Evolutionary conservation across 2,329 filamentous ascomycete genomes (phyloP).

Genomic region (Ophiocordyceps australis): DNA sequence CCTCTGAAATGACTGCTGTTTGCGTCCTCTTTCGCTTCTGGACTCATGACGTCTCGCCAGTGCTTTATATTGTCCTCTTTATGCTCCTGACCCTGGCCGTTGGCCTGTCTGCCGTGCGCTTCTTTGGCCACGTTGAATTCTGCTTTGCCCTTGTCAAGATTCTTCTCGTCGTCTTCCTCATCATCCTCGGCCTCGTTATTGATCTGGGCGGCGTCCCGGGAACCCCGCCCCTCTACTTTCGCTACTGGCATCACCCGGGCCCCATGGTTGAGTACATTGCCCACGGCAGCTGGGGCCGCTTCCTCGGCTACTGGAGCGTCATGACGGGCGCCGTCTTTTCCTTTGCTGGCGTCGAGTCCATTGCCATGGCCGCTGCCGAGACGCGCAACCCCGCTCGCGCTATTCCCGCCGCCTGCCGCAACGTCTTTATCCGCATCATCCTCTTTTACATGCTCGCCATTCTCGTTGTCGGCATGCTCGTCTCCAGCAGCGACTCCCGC

Average conservation of each 20-base stretch:
- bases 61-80: slow-evolving; percentile 29
- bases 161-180: slow-evolving; percentile 40
- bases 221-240: slow-evolving; percentile 41
- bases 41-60: slow-evolving; percentile 27
- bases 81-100: slow-evolving; percentile 35
- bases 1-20: slow-evolving; percentile 43
- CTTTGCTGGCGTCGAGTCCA: slow-evolving; percentile 45
- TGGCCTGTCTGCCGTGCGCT: slow-evolving; percentile 36
- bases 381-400: slow-evolving; percentile 34
- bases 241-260: slow-evolving; percentile 51
- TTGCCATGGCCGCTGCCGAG: slow-evolving; percentile 44
- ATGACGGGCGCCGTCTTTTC: slow-evolving; percentile 48
- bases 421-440: slow-evolving; percentile 38
- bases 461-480: slow-evolving; percentile 51
- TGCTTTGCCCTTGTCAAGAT: slow-evolving; percentile 36
- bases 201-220: slow-evolving; percentile 43
- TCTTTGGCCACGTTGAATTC: slow-evolving; percentile 42
- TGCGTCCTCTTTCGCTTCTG: slow-evolving; percentile 45
- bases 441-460: slow-evolving; percentile 47
- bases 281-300: slow-evolving; percentile 37
- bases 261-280: slow-evolving; percentile 50
- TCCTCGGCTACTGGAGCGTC: slow-evolving; percentile 47
- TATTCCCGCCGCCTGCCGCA: slow-evolving; percentile 34
- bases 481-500: slow-evolving; percentile 38
- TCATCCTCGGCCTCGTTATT: slow-evolving; percentile 42